Base-by-base conservation (phyloP, 2,329 filamentous ascomycete genomes). In the Trichoderma polysporum region DNA sequence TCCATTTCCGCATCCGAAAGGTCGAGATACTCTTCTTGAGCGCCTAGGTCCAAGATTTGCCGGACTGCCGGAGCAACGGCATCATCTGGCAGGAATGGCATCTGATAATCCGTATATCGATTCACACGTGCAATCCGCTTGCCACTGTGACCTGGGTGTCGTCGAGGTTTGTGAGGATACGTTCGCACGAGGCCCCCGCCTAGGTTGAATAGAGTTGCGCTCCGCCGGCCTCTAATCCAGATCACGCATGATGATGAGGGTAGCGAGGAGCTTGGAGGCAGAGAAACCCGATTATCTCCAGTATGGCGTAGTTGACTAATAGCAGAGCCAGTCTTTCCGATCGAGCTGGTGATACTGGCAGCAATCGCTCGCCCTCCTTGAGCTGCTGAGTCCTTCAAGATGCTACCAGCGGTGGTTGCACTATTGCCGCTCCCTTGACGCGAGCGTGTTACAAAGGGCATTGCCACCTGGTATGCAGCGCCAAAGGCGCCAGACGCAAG, bases 291-390 rank as follows among this genome's bases (percentile, higher is more conserved):
- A 76, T 92, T 93, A 74, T 93, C 91, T 12, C 89, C 89, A 0
- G 87, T 91, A 72, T 93, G 90, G 54, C 91, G 88, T 67, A 93
- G 85, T 70, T 91, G 87, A 71, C 84, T 90, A 76, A 91, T 88
- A 50, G 85, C 86, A 15, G 84, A 88, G 66, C 89, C 90, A n/a
- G 90, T 91, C 74, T 90, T 90, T 47, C 88, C 90, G 31, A 93
- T 85, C 4, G 91, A 92, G 74, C 88, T 89, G 74, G 88, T 91
- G 69, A 94, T 88, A 53, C 90, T 90, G 58, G 88, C 89, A 64
- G 90, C 90, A 64, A 94, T 85, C 27, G 88, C 89, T 74, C 90
- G 89, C 27, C 89, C 87, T 12, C 90, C 89, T 71, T 92, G 90
- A 6, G 90, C 88, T 27, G 88, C 88, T 66, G 87, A 87, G 49